Conservation (phyloP, 2,329 filamentous ascomycete genomes). For the Fusarium sp. region DNA sequence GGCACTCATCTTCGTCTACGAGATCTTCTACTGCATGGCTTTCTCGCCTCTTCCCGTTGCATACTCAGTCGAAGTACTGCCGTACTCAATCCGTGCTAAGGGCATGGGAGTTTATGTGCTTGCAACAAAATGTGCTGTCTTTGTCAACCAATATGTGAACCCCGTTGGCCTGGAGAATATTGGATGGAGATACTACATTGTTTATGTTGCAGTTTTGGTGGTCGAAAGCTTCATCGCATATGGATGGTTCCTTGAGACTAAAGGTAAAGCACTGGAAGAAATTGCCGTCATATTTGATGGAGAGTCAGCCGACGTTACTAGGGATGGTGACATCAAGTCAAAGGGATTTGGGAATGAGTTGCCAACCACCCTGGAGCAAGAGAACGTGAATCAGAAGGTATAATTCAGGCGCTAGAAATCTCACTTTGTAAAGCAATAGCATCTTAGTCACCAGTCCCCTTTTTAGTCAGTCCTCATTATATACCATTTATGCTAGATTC, state of each 20-base stretch:
- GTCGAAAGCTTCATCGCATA: conserved; percentile 60
- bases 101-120: conserved; percentile 55
- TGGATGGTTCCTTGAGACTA: conserved; percentile 62
- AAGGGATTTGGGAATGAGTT: neutral
- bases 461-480: too few relatives aligned
- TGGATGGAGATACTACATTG: conserved; percentile 66
- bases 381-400: neutral
- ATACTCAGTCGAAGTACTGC: conserved; percentile 65
- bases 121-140: conserved; percentile 45
- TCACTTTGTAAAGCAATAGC: too few relatives aligned
- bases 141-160: conserved; percentile 56
- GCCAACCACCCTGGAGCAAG: neutral
- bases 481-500: too few relatives aligned
- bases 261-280: conserved; percentile 62
- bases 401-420: too few relatives aligned
- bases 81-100: conserved; percentile 62
- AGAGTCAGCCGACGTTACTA: conserved; percentile 4
- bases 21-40: conserved; percentile 64
- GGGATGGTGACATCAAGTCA: neutral
- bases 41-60: conserved; percentile 63
- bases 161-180: conserved; percentile 63
- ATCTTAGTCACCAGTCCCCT: too few relatives aligned
- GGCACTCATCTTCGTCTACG: conserved; percentile 52
- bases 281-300: conserved; percentile 64
- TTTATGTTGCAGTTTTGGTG: conserved; percentile 61